Percentiles rank a stretch among this genome's conserved stretches.
phyloP scores from a whole-genome alignment of 306 rosid species.

The Spatholobus suberectus region DNA sequence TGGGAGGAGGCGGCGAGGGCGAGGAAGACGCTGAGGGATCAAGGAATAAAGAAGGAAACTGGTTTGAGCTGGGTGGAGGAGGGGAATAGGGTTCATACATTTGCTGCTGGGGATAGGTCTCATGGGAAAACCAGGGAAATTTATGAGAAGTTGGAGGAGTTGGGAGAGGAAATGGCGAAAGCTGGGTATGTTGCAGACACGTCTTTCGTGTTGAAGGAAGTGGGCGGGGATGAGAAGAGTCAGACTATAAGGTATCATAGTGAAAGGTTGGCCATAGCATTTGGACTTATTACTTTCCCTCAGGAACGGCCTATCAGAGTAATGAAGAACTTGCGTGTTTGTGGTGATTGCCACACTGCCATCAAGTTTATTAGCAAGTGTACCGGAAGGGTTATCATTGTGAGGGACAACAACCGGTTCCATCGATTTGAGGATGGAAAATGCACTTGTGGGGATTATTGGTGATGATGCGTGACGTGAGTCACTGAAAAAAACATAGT shows the following conservation, averaged over 20 bases:
- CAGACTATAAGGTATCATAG: conserved; percentile 75
- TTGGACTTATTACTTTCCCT: conserved; percentile 74
- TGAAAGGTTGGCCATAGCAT: conserved; percentile 88
- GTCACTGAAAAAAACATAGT: background rate
- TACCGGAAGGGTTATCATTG: conserved; percentile 70
- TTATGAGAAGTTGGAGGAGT: conserved; percentile 77
- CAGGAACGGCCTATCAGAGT: conserved; percentile 76
- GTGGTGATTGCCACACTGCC: conserved; percentile 92
- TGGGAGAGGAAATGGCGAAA: conserved; percentile 74
- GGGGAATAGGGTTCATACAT: conserved; percentile 79
- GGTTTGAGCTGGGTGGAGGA: conserved; percentile 96
- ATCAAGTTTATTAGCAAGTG: conserved; percentile 88
- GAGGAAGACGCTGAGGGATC: conserved; percentile 73
- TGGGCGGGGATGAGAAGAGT: conserved; percentile 75
- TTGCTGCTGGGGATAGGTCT: conserved; percentile 73
- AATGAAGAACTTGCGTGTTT: conserved; percentile 90
- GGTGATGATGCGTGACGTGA: conserved; percentile 56
- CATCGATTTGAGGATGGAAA: conserved; percentile 88
- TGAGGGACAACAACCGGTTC: conserved; percentile 83
- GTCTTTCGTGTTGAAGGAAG: conserved; percentile 76
- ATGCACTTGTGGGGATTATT: conserved; percentile 87
- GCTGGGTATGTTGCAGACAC: conserved; percentile 93
- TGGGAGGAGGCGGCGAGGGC: conserved; percentile 89
- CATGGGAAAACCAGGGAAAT: conserved; percentile 66
- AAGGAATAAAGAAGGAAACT: conserved; percentile 79